Evolutionary conservation across 306 rosid genomes (phyloP), one percentile per base, ranked within the genome.

Genomic region (Vigna reflexopilosa): DNA sequence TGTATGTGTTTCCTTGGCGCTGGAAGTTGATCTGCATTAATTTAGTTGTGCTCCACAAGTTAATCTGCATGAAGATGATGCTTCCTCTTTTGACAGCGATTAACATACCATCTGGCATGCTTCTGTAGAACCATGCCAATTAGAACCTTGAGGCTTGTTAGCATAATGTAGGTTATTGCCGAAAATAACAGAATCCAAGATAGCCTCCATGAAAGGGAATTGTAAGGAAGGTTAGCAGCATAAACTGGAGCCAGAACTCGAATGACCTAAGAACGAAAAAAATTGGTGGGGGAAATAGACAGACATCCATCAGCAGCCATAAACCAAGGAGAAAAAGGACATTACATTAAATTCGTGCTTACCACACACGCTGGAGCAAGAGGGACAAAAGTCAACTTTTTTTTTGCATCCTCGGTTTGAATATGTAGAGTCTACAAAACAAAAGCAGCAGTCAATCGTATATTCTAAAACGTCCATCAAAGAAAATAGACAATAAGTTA

Each of bases 311-410:
- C 66, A 56, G 48, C 47, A 79, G 52, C 58, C 54, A 62, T 30
- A 51, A 30, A 42, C 4, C 59, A 68, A 9, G 49, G 30, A 42
- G 7, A 10, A 10, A 17, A 70, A 64, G 45, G n/a, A 54, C 52
- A 24, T n/a, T 8, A 54, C 52, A 17, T n/a, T 8, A 16, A 68
- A 77, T 65, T 61, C 52, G 36, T 36, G 73, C 91, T 88, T 85
- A 94, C 98, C 93, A 94, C 98, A 73, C 98, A 92, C 2, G 98
- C 97, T 51, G 97, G 98, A 72, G 98, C 97, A 79, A 94, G 82
- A 19, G 98, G 98, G 79, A 92, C 85, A 81, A 94, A 94, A 6
- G 91, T 92, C 71, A 94, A 86, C 52, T 85, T 87, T 74, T 88
- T 92, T 92, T 90, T 90, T 45, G 75, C 77, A 82, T 65, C 83